Evolutionary conservation across 1,284 basidiomycete species (phyloP).

Genomic region (Ganoderma lucidum): DNA sequence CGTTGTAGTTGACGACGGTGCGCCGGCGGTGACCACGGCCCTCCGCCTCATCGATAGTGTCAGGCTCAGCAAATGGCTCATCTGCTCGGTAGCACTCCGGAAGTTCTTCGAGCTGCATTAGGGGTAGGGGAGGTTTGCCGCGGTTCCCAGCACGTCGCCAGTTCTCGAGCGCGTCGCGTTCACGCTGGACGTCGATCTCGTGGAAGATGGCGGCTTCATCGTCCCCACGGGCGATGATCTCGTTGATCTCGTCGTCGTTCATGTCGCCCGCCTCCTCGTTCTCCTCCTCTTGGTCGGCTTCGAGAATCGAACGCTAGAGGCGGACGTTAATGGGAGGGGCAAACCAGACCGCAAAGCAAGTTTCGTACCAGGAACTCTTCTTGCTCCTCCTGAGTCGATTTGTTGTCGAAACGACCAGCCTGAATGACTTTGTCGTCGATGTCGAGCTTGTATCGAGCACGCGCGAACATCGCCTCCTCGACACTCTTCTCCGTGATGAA

Average conservation of each 20-base stretch:
- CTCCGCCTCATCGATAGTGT: conserved; percentile 75
- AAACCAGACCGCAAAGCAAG: conserved; percentile 7
- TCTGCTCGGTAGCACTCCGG: conserved; percentile 93
- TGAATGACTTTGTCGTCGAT: conserved; percentile 99
- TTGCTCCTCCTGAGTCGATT: conserved; percentile 97
- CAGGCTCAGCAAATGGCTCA: conserved; percentile 76
- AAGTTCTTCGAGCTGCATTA: conserved; percentile 92
- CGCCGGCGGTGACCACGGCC: conserved; percentile 88
- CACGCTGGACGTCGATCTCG: conserved; percentile 86
- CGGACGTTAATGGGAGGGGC: conserved; percentile 2
- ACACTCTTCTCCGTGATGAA: conserved; percentile 99
- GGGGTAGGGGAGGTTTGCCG: conserved; percentile 79
- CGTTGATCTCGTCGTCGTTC: conserved; percentile 98
- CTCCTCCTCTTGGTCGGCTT: conserved; percentile 92
- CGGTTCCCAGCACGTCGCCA: conserved; percentile 84
- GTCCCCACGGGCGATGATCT: conserved; percentile 89
- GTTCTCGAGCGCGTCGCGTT: conserved; percentile 69
- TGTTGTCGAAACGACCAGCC: conserved; percentile 99
- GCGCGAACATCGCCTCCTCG: conserved; percentile 96
- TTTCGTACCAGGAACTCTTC: conserved; percentile 88
- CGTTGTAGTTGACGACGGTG: conserved; percentile 91
- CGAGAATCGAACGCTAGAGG: conserved; percentile 79
- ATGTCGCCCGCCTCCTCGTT: conserved; percentile 94
- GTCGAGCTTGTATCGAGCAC: conserved; percentile 96
- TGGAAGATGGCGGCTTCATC: conserved; percentile 84